Evolutionary conservation across 2,329 filamentous ascomycete species (phyloP), one percentile per base, ranked within the genome.

Genomic region (Colletotrichum trifolii): DNA sequence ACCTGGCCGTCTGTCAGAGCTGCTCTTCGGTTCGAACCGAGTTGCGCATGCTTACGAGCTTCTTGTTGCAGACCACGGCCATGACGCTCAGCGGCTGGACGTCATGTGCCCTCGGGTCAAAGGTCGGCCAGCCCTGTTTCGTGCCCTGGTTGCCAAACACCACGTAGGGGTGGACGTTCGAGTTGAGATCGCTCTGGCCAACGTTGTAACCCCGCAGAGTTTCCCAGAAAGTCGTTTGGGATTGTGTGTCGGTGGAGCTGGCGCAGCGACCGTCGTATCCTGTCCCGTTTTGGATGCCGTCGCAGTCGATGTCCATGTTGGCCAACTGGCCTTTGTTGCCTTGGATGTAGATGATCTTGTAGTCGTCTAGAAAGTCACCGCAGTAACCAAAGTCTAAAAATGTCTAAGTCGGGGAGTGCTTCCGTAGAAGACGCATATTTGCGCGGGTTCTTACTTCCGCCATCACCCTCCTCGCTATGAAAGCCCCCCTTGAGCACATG

Each of bases 251-350:
- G 15, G 68, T 72, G 10, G 81, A 82, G 15, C 74, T 77, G 39
- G 71, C 76, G 68, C 85, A 87, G 45, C 79, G 78, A 2, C 82
- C 81, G 36, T 79, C 80, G 60, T 79, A 76, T 8, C 77, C 76
- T 25, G 74, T 72, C n/a, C 43, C 43, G 15, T 46, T 46, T 59
- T 84, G 78, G 8, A 76, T 71, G 25, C 86, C 86, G 68, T 88
- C 85, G 69, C 86, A 88, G 74, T 87, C 85, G 58, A 88, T 78
- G 69, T 87, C 85, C 82, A 88, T 86, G 73, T 87, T 82, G 55
- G 77, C 80, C 43, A 87, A 75, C 42, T 78, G 69, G 25, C 76
- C 76, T 5, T 73, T 70, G 3, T 72, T 74, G 48, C 80, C 80
- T 62, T 82, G 80, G 12, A 87, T 72, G 73, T 83, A 87, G 63